These are phyloP conservation scores for Eucalyptus sideroxylon DNA, from an alignment of 345 rosid species.

Conservation along the genomic window DNA sequence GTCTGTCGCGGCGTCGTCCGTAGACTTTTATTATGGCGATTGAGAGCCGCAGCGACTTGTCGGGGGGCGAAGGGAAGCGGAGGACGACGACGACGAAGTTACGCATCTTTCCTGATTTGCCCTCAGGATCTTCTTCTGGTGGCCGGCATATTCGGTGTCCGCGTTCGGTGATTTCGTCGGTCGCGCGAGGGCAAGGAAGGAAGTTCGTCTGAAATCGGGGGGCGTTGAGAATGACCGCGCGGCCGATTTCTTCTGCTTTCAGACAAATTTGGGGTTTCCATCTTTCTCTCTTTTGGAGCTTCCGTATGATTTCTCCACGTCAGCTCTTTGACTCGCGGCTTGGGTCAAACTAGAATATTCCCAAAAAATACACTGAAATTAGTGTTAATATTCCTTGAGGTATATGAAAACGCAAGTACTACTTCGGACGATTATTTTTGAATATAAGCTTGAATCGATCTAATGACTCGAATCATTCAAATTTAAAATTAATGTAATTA, in stretches of 20 bases:
- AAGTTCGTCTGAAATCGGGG: neutral
- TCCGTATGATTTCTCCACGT: too few species aligned
- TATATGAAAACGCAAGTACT: neutral
- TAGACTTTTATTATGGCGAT: neutral
- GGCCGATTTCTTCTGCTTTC: neutral
- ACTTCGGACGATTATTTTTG: neutral
- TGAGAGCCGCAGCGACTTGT: too few species aligned
- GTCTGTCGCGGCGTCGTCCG: neutral
- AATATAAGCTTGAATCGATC: neutral
- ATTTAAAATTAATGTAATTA: fast-evolving
- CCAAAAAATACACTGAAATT: neutral
- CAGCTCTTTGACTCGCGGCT: too few species aligned
- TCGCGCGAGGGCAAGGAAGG: neutral
- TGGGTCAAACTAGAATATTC: too few species aligned
- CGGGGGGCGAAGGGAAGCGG: neutral
- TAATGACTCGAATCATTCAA: neutral
- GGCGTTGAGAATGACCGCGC: neutral
- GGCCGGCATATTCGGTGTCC: neutral
- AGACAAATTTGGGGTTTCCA: neutral
- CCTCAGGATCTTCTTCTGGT: neutral
- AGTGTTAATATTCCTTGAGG: neutral
- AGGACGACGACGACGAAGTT: neutral
- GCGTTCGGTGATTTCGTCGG: neutral
- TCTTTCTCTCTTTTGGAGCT: neutral
- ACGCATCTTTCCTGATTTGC: neutral